Evolutionary conservation across 2,329 filamentous ascomycete genomes (phyloP).

Genomic region (Talaromyces sp.): DNA sequence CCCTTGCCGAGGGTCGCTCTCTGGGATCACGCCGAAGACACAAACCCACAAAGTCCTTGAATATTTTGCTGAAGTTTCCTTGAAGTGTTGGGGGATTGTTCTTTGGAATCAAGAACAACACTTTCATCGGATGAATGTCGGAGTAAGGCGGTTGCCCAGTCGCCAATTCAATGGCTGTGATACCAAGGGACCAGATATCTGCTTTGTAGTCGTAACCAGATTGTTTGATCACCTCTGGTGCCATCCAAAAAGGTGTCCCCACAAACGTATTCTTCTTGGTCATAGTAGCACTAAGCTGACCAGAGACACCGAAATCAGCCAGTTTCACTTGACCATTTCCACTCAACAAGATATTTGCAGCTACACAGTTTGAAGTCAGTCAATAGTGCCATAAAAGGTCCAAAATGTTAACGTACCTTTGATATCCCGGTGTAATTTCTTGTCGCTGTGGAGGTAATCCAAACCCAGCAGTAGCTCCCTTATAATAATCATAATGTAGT

Average conservation of each 20-base stretch:
- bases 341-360: constrained; percentile 86
- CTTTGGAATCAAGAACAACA: constrained; percentile 93
- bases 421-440: constrained; percentile 94
- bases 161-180: constrained; percentile 88
- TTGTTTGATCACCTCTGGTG: constrained; percentile 97
- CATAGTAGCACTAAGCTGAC: constrained; percentile 95
- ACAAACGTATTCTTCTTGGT: constrained; percentile 99
- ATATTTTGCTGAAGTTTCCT: constrained; percentile 76
- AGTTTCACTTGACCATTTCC: constrained; percentile 94
- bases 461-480: constrained; percentile 84
- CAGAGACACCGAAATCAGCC: constrained; percentile 95
- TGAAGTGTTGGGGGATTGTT: constrained; percentile 81
- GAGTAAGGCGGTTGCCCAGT: constrained; percentile 92
- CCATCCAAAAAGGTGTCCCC: constrained; percentile 99
- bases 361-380: constrained; percentile 45
- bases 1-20: constrained; percentile 81
- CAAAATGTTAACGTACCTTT: constrained; percentile 62
- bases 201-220: constrained; percentile 97
- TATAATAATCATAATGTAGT: constrained; percentile 95
- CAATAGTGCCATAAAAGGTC: background rate
- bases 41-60: constrained; percentile 80
- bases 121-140: constrained; percentile 98
- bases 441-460: constrained; percentile 90
- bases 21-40: constrained; percentile 87
- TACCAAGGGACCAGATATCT: constrained; percentile 95